Conservation (phyloP, 768 basidiomycete species). For the Punctularia strigosozonata region DNA sequence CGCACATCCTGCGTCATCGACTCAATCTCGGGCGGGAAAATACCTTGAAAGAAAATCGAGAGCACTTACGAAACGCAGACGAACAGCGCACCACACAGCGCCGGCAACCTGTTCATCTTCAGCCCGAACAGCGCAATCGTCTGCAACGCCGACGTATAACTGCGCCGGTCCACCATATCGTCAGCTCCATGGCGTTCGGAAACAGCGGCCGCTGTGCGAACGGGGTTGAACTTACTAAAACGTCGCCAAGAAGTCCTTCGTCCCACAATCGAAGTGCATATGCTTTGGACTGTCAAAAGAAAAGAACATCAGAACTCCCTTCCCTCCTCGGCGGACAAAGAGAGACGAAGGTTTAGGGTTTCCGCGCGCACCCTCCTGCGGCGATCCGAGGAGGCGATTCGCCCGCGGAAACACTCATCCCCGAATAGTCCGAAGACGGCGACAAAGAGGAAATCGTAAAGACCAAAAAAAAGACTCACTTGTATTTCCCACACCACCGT, state of each 20-base stretch:
- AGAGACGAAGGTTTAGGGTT: too few species aligned
- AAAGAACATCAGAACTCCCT: too few species aligned
- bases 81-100: conserved; percentile 39
- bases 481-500: too few species aligned
- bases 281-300: conserved; percentile 21
- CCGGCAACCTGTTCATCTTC: conserved; percentile 54
- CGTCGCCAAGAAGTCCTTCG: conserved; percentile 25
- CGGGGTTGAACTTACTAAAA: conserved; percentile 20
- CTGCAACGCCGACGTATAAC: conserved; percentile 29
- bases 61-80: conserved; percentile 43
- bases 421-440: too few species aligned
- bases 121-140: conserved; percentile 66
- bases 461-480: too few species aligned
- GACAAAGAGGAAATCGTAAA: too few species aligned
- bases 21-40: conserved; percentile 22
- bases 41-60: not conserved
- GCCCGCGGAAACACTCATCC: too few species aligned
- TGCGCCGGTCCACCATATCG: not conserved
- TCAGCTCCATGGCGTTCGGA: not conserved
- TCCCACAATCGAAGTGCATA: conserved; percentile 28
- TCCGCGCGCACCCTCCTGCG: too few species aligned
- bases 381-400: too few species aligned
- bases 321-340: too few species aligned
- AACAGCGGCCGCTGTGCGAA: not conserved
- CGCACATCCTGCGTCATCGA: conserved; percentile 17